Percentiles rank a stretch among this genome's conserved stretches.
Evolutionary conservation across 2,329 filamentous ascomycete genomes (phyloP).

Genomic region (Fusarium austroafricanum): DNA sequence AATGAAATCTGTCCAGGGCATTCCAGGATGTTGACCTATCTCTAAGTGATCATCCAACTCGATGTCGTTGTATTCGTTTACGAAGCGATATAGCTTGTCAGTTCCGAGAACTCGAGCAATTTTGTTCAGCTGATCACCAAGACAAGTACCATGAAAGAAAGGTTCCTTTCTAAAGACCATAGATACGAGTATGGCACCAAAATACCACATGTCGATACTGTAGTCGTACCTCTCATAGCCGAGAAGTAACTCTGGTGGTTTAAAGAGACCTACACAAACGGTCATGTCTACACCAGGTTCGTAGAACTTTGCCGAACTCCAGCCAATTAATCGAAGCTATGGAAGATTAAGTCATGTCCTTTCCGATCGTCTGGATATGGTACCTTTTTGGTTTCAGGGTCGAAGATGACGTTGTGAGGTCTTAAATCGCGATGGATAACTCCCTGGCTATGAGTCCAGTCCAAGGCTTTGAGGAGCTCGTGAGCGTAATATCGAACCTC

Average conservation of each 20-base stretch:
- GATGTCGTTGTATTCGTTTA: conserved; percentile 98
- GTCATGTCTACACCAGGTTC: not conserved
- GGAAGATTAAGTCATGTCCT: not conserved
- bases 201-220: conserved; percentile 98
- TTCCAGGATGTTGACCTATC: conserved; percentile 93
- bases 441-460: conserved; percentile 8
- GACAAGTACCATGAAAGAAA: conserved; percentile 98
- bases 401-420: conserved; percentile 21
- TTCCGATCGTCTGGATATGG: accelerated
- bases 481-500: conserved; percentile 17
- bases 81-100: conserved; percentile 93
- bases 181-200: conserved; percentile 98
- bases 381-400: conserved; percentile 4
- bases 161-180: conserved; percentile 99
- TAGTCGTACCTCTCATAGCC: conserved; percentile 99
- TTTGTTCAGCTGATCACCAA: conserved; percentile 95
- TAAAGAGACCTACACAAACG: conserved; percentile 51
- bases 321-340: conserved; percentile 20
- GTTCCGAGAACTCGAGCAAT: conserved; percentile 98
- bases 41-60: conserved; percentile 96
- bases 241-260: conserved; percentile 88
- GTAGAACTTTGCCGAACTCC: conserved; percentile 18
- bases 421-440: conserved; percentile 23
- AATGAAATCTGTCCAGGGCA: conserved; percentile 94
- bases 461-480: conserved; percentile 10